Evolutionary conservation across 2,329 filamentous ascomycete species (phyloP).

Genomic region (Pseudogymnoascus sp.): DNA sequence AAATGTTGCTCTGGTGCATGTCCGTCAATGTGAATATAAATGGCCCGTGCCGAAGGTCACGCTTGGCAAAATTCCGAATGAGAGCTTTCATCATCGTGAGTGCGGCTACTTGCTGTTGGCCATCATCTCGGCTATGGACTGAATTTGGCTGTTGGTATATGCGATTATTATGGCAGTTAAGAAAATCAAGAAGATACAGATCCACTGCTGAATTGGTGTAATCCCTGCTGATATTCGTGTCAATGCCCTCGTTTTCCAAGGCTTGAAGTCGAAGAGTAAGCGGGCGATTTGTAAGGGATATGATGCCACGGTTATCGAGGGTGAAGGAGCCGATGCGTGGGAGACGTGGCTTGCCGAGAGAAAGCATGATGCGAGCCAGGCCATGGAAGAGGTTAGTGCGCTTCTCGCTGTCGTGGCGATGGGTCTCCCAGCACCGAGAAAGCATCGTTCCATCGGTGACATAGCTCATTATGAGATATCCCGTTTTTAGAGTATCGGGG

Average conservation of each 20-base stretch:
- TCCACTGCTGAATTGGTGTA: not conserved
- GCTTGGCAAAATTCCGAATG: not conserved
- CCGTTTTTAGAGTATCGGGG: not conserved
- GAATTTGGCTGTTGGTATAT: not conserved
- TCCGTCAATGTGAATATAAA: not conserved
- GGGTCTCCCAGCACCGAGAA: not conserved
- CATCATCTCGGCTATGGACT: not conserved
- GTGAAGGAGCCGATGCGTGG: not conserved
- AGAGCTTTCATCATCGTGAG: not conserved
- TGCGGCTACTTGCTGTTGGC: not conserved
- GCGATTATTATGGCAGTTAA: not conserved
- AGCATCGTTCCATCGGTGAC: not conserved
- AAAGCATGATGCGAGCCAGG: not conserved
- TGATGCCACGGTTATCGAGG: not conserved
- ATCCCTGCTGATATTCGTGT: not conserved
- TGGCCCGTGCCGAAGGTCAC: not conserved
- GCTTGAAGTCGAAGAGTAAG: not conserved
- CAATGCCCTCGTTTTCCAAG: not conserved
- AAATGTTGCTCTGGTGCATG: not conserved
- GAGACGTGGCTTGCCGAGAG: not conserved
- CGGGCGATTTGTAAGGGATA: not conserved
- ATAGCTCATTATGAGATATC: not conserved
- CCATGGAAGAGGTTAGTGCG: not conserved
- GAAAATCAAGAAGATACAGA: not conserved
- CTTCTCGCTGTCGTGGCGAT: not conserved